A percentile compares a stretch with the other conserved stretches of the same genome.
Evolutionary conservation across 2,329 filamentous ascomycete genomes (phyloP).

Genomic region (Orbilia brochopaga): DNA sequence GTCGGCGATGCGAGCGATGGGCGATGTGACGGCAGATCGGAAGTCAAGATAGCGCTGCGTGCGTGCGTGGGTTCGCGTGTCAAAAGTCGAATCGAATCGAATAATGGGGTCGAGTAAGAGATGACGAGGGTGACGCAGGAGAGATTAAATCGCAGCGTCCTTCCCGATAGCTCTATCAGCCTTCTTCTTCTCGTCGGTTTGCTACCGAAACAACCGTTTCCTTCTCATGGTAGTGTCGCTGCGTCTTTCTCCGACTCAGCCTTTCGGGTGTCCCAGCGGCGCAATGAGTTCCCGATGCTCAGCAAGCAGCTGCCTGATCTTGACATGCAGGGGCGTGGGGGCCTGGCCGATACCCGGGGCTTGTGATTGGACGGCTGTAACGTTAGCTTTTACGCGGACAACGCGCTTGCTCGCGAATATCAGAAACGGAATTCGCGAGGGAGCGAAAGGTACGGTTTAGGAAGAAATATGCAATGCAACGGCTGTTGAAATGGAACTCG

Average conservation of each 20-base stretch:
- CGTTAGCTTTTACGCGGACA: constrained; percentile 7
- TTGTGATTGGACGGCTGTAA: constrained; percentile 21
- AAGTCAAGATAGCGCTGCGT: constrained; percentile 10
- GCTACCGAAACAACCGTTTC: constrained; percentile 4
- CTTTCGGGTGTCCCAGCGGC: background rate
- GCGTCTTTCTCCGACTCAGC: background rate
- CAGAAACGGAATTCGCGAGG: background rate
- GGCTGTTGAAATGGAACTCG: too few relatives aligned
- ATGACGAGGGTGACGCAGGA: constrained; percentile 12
- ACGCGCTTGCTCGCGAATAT: background rate
- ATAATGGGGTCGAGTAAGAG: constrained; percentile 14
- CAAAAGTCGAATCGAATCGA: constrained; percentile 49
- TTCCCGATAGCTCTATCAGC: background rate
- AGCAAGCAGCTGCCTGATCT: constrained; percentile 27
- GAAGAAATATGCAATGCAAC: too few relatives aligned
- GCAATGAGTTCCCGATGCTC: background rate
- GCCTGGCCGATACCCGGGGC: constrained; percentile 7
- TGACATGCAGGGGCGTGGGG: constrained; percentile 25
- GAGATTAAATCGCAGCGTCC: background rate
- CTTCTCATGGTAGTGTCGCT: constrained; percentile 3
- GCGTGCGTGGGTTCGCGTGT: constrained; percentile 12
- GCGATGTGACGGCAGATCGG: constrained; percentile 8
- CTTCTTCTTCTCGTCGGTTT: constrained; percentile 10
- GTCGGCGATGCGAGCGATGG: constrained; percentile 46
- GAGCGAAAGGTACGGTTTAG: too few relatives aligned